Evolutionary conservation across 352 stramenopile species (phyloP).

Genomic region (Globisporangium splendens): DNA sequence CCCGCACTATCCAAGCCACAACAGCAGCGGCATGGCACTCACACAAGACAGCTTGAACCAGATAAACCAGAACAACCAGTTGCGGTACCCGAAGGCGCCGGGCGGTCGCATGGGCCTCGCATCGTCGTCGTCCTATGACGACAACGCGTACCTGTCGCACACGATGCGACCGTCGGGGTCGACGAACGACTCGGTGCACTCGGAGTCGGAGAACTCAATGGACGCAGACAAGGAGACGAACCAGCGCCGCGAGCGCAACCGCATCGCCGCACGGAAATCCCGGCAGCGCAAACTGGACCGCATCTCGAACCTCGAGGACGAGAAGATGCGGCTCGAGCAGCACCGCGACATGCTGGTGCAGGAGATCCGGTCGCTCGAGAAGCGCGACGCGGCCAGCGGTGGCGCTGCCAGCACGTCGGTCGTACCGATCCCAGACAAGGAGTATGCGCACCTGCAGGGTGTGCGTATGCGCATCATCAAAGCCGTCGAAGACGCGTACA

Average conservation of each 20-base stretch:
- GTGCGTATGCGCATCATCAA: conserved; percentile 82
- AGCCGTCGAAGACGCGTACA: conserved; percentile 76
- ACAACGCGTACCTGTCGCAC: conserved; percentile 53
- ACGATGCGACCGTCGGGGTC: conserved; percentile 28
- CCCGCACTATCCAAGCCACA: conserved; percentile 38
- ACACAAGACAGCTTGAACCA: conserved; percentile 67
- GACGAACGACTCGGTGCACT: conserved; percentile 67
- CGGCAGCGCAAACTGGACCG: conserved; percentile 83
- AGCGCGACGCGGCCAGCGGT: conserved; percentile 45
- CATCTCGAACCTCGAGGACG: conserved; percentile 84
- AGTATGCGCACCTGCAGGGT: conserved; percentile 74
- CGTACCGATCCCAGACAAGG: conserved; percentile 74
- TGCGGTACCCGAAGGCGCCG: conserved; percentile 41
- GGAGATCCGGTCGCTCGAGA: conserved; percentile 81
- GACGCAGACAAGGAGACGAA: conserved; percentile 65
- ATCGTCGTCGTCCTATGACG: conserved; percentile 44
- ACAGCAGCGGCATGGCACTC: conserved; percentile 14
- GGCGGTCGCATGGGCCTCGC: not conserved
- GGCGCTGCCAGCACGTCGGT: conserved; percentile 34
- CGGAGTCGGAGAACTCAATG: conserved; percentile 65
- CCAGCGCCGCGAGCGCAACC: conserved; percentile 78
- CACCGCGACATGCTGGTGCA: conserved; percentile 85
- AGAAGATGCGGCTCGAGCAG: conserved; percentile 85
- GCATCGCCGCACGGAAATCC: conserved; percentile 79
- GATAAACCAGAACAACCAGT: conserved; percentile 35